Base-by-base conservation (phyloP, 768 basidiomycete species). In the Phaffia tasmanica region DNA sequence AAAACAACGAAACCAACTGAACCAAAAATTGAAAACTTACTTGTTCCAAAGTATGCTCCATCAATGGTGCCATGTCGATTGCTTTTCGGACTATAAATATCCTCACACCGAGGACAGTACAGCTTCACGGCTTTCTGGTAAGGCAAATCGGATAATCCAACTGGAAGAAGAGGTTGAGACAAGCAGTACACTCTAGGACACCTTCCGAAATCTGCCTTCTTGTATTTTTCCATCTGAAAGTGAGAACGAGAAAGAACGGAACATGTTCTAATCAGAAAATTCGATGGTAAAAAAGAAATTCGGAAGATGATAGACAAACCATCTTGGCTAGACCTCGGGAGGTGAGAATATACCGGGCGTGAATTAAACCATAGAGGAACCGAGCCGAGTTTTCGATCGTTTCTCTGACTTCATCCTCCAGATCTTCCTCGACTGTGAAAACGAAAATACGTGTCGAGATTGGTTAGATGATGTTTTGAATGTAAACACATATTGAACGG, bases 41-140 rank as follows among this genome's bases (percentile, higher is more conserved):
- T 95, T 0, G 92, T 94, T 68, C 95, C 95, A 72, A 99, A 99
- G 78, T 94, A 99, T 1, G 95, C 95, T 32, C 95, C 94, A 75
- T 99, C 95, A 74, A 99, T 97, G 48, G 87, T 87, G 58, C 94
- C 94, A 76, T 99, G 95, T 32, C 94, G 84, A 6, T 91, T 92
- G 1, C 89, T 92, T 76, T 99, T 99, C 48, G 95, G 95, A 0
- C 88, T 90, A 78, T 98, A 99, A 72, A 99, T 86, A 78, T 99
- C 95, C 78, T 99, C 94, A 77, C 95, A 99, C 48, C 92, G 86
- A 1, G 92, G 93, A 75, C 95, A 99, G 78, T 92, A 97, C 59
- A 99, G 86, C 76, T 99, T 99, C 75, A 98, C 94, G 35, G 91
- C 92, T 79, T 98, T 99, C 76, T 95, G 89, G 77, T 95, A 98